Conservation (phyloP, 177 flowering plant species). For the Vitis hybrid region DNA sequence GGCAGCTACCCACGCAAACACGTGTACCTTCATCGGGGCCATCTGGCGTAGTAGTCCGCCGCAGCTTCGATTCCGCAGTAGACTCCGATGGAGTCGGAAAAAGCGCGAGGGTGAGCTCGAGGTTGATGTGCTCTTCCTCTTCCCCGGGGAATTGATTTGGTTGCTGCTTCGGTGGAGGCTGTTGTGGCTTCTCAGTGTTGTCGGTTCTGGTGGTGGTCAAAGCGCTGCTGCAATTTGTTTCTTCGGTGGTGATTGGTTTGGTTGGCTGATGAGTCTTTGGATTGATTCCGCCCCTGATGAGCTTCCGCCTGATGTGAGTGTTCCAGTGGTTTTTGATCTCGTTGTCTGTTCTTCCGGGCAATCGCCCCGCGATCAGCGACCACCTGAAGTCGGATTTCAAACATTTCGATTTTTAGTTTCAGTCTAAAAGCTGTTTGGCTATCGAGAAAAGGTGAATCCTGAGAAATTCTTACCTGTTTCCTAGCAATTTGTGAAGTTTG, state of each 20-base stretch:
- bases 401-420: neutral
- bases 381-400: conserved; percentile 25
- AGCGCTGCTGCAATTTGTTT: too few species aligned
- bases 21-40: too few species aligned
- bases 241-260: neutral
- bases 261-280: conserved; percentile 41
- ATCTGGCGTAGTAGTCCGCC: too few species aligned
- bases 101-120: conserved; percentile 11
- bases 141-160: conserved; percentile 18
- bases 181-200: neutral
- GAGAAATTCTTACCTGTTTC: conserved; percentile 40
- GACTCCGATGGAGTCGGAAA: conserved; percentile 7
- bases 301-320: conserved; percentile 55
- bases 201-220: conserved; percentile 28
- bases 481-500: conserved; percentile 48
- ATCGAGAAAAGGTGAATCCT: neutral
- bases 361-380: conserved; percentile 58
- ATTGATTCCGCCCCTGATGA: conserved; percentile 47
- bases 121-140: too few species aligned
- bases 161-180: neutral
- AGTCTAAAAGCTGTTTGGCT: neutral
- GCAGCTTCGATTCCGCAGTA: too few species aligned
- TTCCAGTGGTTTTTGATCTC: conserved; percentile 64
- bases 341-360: conserved; percentile 60
- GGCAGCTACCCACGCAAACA: too few species aligned